These are phyloP conservation scores for Tremella fuciformis DNA, from an alignment of 768 basidiomycete genomes.

Conservation along the genomic window DNA sequence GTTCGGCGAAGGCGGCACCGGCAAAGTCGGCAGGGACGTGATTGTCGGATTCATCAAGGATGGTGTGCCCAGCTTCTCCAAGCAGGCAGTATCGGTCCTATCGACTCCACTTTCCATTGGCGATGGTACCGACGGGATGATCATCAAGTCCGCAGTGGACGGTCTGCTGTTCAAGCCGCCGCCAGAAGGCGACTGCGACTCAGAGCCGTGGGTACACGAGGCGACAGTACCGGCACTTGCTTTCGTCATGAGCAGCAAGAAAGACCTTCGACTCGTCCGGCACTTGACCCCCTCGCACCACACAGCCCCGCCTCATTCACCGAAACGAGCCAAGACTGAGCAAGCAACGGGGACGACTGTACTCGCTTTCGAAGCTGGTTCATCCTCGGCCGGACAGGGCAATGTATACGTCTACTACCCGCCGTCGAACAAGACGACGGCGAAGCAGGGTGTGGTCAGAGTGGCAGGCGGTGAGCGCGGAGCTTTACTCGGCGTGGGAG, in stretches of 20 bases:
- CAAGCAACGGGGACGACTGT: slow-evolving; percentile 51
- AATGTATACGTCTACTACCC: slow-evolving; percentile 84
- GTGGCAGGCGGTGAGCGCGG: slow-evolving; percentile 69
- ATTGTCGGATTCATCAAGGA: slow-evolving; percentile 72
- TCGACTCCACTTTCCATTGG: slow-evolving; percentile 25
- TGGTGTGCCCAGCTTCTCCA: slow-evolving; percentile 74
- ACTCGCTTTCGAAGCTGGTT: slow-evolving; percentile 69
- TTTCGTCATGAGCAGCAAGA: slow-evolving; percentile 91
- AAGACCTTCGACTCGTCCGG: slow-evolving; percentile 80
- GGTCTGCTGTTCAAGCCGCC: slow-evolving; percentile 45
- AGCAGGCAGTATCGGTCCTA: slow-evolving; percentile 48
- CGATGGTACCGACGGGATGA: slow-evolving; percentile 10
- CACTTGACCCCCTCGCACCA: slow-evolving; percentile 57
- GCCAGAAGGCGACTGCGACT: neutral
- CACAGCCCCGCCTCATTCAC: slow-evolving; percentile 11
- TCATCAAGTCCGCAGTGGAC: slow-evolving; percentile 50
- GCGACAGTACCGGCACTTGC: slow-evolving; percentile 85
- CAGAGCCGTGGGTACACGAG: slow-evolving; percentile 57
- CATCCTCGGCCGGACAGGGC: slow-evolving; percentile 61
- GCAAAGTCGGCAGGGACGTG: slow-evolving; percentile 62
- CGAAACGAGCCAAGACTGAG: slow-evolving; percentile 12
- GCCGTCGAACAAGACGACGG: slow-evolving; percentile 56
- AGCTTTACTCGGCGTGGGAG: slow-evolving; percentile 72
- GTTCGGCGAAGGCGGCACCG: slow-evolving; percentile 23
- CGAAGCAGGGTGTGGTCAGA: slow-evolving; percentile 77